Evolutionary conservation across 768 basidiomycete species (phyloP).

Genomic region (Lactarius hengduanensis): DNA sequence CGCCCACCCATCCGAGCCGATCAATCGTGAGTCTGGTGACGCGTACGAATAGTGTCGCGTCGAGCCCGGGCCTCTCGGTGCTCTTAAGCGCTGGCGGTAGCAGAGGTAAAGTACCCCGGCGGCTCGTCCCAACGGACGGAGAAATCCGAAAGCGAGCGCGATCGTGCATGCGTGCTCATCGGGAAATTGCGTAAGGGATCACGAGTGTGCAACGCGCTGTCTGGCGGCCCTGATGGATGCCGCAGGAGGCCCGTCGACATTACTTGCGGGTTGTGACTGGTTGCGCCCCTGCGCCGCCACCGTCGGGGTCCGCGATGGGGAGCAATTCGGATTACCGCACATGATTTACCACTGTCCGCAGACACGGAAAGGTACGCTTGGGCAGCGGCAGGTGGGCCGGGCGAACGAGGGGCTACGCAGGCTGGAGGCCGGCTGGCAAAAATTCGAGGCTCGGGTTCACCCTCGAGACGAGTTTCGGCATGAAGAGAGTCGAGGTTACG

Average conservation of each 20-base stretch:
- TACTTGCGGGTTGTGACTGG: no score
- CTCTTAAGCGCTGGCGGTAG: conserved; percentile 41
- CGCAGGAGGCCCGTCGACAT: no score
- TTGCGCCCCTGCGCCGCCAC: conserved; percentile 20
- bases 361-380: conserved; percentile 51
- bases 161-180: no score
- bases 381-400: conserved; percentile 47
- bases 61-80: conserved; percentile 50
- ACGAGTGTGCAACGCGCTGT: no score
- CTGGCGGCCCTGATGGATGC: background rate
- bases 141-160: no score
- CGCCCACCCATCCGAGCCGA: conserved; percentile 22
- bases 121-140: conserved; percentile 21
- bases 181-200: no score
- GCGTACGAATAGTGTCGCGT: conserved; percentile 62
- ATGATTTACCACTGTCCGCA: conserved; percentile 50
- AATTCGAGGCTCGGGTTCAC: background rate
- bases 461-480: conserved; percentile 46
- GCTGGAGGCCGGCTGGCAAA: conserved; percentile 32
- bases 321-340: no score
- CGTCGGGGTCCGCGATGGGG: conserved; percentile 51
- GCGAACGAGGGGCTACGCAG: no score
- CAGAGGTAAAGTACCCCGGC: no score
- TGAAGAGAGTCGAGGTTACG: conserved; percentile 40
- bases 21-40: conserved; percentile 53